phyloP scores from a whole-genome alignment of 495 filamentous ascomycete genomes.

The Xylaria castorea region DNA sequence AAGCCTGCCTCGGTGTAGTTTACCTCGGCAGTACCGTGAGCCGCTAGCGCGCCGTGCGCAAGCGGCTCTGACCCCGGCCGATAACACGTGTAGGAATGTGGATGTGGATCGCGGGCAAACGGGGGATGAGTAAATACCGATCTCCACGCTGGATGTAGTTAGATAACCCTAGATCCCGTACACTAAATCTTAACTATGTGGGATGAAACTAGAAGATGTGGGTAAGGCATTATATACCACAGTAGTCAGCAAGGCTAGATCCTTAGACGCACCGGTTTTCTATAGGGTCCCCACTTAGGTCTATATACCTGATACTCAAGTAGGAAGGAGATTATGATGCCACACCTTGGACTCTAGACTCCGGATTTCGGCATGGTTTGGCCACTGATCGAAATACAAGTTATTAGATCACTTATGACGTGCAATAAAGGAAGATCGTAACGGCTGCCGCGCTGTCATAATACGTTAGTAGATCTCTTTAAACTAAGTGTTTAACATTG shows the following conservation, averaged over 20 bases:
- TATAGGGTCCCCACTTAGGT: not conserved
- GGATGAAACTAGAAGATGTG: not conserved
- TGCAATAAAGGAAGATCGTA: not conserved
- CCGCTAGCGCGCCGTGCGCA: not conserved
- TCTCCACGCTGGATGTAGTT: too few relatives aligned
- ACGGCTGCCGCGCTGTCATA: too few relatives aligned
- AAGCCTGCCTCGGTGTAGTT: not conserved
- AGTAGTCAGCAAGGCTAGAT: not conserved
- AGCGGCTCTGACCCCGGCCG: not conserved
- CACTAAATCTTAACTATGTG: not conserved
- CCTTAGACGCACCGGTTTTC: not conserved
- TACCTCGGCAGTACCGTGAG: not conserved
- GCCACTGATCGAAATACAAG: not conserved
- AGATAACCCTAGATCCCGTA: conserved; percentile 2
- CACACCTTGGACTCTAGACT: not conserved
- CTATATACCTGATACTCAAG: not conserved
- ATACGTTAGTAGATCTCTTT: too few relatives aligned
- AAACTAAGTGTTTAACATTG: too few relatives aligned
- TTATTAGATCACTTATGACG: not conserved
- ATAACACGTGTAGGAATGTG: not conserved
- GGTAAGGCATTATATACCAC: not conserved
- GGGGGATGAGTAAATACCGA: not conserved
- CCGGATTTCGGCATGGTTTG: not conserved
- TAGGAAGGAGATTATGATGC: not conserved
- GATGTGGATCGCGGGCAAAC: not conserved